Evolutionary conservation across 2,329 filamentous ascomycete species (phyloP).

Genomic region (Davidsoniella eucalypti): DNA sequence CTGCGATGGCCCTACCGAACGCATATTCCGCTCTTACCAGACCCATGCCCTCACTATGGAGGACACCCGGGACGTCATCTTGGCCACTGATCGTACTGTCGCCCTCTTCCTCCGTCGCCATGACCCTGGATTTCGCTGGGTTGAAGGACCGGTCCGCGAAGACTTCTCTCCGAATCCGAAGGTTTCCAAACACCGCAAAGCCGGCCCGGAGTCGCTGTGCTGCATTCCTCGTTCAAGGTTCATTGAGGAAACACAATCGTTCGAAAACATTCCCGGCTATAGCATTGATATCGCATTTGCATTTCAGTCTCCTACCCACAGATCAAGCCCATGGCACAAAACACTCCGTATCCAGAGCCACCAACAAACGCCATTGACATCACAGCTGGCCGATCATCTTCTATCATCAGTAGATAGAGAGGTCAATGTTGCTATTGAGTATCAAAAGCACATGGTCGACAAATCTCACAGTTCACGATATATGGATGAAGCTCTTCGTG

Average conservation of each 20-base stretch:
- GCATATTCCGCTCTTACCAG: constrained; percentile 34
- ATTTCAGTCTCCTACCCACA: constrained; percentile 24
- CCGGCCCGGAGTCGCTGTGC: constrained; percentile 27
- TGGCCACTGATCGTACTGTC: constrained; percentile 33
- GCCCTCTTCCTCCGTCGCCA: constrained; percentile 33
- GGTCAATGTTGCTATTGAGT: constrained; percentile 25
- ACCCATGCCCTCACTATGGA: constrained; percentile 27
- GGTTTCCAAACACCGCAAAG: constrained; percentile 25
- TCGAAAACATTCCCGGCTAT: constrained; percentile 34
- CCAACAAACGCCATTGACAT: constrained; percentile 31
- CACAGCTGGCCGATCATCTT: constrained; percentile 29
- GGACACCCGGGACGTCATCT: constrained; percentile 29
- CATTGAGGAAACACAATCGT: constrained; percentile 27
- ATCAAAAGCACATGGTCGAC: constrained; percentile 20
- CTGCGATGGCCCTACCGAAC: constrained; percentile 24
- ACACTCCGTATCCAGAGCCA: constrained; percentile 28
- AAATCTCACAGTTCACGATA: constrained; percentile 13
- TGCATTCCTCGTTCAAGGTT: constrained; percentile 31
- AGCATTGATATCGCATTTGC: constrained; percentile 29
- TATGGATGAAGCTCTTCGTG: constrained; percentile 28
- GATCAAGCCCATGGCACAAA: constrained; percentile 23
- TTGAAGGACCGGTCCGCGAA: constrained; percentile 26
- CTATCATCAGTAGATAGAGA: constrained; percentile 28
- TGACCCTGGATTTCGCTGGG: constrained; percentile 33
- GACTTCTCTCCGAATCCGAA: constrained; percentile 22